Evolutionary conservation across 148 eudicot species (phyloP), one percentile per base, ranked within the genome.

Genomic region (Nepenthes gracilis): DNA sequence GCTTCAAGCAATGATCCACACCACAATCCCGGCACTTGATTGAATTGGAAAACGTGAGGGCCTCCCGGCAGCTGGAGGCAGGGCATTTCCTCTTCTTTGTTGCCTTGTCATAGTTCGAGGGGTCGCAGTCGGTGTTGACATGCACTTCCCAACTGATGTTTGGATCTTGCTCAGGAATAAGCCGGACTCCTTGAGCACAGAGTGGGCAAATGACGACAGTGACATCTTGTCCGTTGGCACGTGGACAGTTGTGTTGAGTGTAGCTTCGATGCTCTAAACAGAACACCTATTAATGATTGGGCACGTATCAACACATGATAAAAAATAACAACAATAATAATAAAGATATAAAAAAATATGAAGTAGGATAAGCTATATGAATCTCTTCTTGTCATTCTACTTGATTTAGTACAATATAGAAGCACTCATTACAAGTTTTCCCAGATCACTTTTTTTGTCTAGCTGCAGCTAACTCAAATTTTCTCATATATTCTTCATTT

Each of bases 181-280:
- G 67, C 63, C 96, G 97, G 36, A 92, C 97, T 11, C 94, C 94
- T 83, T 92, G 88, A 13, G 97, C 97, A 63, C 97, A 92, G 37
- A 92, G 94, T 32, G 97, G 97, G 73, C 97, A 92, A 48, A 92
- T 63, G 49, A 85, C 97, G 14, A 92, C 97, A 3, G 93, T 88
- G 35, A 85, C 80, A 14, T 90, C 96, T 4, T 88, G 70, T 57
- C 80, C 71, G 74, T 85, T 79, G 59, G 78, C 94, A 48, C 76
- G 83, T n/a, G 93, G 86, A 65, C 98, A 92, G 53, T 72, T 67
- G 64, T 92, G 98, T 36, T 70, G 71, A 53, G 47, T 59, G 45
- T 88, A 92, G 79, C 94, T 88, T 67, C 97, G 77, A 71, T 92
- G 97, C 64, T 85, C 85, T 52, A 92, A 78, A 77, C 97, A 92